Conservation (phyloP, 345 rosid genomes). For the Bruguiera sexangula region DNA sequence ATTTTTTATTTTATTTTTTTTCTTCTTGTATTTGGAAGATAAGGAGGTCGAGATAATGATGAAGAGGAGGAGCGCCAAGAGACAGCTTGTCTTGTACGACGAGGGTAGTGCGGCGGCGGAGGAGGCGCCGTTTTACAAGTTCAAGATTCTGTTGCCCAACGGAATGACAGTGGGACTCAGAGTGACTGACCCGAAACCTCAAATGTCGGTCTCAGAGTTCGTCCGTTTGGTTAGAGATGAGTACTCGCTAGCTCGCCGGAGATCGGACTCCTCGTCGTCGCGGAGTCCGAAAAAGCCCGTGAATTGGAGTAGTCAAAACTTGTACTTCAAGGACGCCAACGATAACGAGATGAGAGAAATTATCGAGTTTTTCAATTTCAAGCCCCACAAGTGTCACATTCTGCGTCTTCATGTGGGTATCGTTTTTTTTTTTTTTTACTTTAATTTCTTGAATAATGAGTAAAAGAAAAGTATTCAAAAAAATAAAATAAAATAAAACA, state of each 20-base stretch:
- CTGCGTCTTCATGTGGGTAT: slow-evolving; percentile 50
- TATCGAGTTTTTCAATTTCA: slow-evolving; percentile 34
- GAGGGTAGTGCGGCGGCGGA: not conserved
- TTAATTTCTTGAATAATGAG: too few relatives aligned
- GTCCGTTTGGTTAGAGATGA: slow-evolving; percentile 30
- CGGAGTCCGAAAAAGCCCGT: slow-evolving; percentile 17
- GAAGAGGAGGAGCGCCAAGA: not conserved
- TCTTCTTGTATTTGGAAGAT: too few relatives aligned
- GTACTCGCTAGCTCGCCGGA: slow-evolving; percentile 21
- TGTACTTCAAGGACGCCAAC: slow-evolving; percentile 34
- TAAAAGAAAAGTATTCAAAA: too few relatives aligned
- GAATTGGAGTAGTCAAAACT: slow-evolving; percentile 31
- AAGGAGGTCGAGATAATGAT: too few relatives aligned
- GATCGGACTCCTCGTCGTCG: not conserved
- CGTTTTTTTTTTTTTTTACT: too few relatives aligned
- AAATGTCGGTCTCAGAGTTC: slow-evolving; percentile 36
- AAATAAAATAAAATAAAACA: too few relatives aligned
- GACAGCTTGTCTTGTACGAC: not conserved
- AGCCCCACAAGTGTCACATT: slow-evolving; percentile 40
- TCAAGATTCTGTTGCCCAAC: slow-evolving; percentile 54
- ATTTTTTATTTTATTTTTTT: too few relatives aligned
- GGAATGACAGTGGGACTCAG: slow-evolving; percentile 37
- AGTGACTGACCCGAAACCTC: slow-evolving; percentile 17
- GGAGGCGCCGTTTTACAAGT: slow-evolving; percentile 20
- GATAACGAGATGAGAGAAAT: slow-evolving; percentile 16